Conservation (phyloP, 2,329 filamentous ascomycete genomes). For the Aureobasidium melanogenum region DNA sequence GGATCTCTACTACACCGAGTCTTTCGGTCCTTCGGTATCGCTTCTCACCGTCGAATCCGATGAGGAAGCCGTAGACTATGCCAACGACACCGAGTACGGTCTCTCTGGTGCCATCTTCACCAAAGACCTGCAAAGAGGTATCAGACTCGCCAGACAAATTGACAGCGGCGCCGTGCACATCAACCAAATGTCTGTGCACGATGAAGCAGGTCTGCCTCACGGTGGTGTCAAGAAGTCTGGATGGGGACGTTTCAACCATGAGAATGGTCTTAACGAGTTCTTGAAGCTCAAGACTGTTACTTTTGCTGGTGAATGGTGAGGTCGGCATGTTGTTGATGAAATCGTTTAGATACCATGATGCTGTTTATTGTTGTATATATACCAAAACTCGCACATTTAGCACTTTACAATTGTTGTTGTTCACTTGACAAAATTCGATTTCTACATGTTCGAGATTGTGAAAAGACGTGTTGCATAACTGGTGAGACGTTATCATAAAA, state of each 20-base stretch:
- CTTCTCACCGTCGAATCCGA: slow-evolving; percentile 57
- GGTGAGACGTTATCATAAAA: not conserved
- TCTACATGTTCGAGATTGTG: not conserved
- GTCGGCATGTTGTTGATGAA: not conserved
- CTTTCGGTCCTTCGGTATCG: slow-evolving; percentile 67
- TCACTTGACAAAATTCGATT: too few species aligned
- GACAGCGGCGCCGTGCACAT: slow-evolving; percentile 54
- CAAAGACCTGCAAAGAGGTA: slow-evolving; percentile 45
- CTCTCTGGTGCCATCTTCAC: slow-evolving; percentile 66
- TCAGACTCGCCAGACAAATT: slow-evolving; percentile 36
- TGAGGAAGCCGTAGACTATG: slow-evolving; percentile 62
- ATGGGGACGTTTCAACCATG: slow-evolving; percentile 24
- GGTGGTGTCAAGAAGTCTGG: slow-evolving; percentile 43
- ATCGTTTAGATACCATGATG: not conserved
- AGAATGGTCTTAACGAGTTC: slow-evolving; percentile 18
- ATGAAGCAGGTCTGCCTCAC: slow-evolving; percentile 39
- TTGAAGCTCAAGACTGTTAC: slow-evolving; percentile 30
- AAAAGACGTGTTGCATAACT: too few species aligned
- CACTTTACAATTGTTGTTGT: not conserved
- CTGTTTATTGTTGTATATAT: not conserved
- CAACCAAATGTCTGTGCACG: slow-evolving; percentile 43
- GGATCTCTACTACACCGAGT: slow-evolving; percentile 67
- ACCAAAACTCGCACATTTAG: not conserved
- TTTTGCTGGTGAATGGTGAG: slow-evolving; percentile 13
- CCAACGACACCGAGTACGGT: slow-evolving; percentile 78